Conservation (phyloP, 2,329 filamentous ascomycete species). For the Biscogniauxia sp. region DNA sequence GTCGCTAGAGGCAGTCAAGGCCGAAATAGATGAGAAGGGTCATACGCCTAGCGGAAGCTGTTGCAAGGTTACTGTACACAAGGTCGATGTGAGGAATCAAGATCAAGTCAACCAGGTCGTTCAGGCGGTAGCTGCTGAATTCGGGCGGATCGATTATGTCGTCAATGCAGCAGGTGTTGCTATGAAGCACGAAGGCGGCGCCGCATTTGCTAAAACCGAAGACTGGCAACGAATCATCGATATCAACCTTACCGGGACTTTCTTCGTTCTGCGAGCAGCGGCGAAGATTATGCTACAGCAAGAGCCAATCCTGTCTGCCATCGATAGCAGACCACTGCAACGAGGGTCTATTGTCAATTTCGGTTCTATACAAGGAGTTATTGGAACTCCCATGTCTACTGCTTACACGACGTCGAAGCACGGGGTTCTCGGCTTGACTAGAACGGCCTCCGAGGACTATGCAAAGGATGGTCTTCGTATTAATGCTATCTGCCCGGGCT, state of each 20-base stretch:
- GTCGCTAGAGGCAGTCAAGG: constrained; percentile 14
- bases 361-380: constrained; percentile 36
- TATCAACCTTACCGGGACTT: constrained; percentile 42
- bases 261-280: constrained; percentile 39
- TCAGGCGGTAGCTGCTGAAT: constrained; percentile 24
- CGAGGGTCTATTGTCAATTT: constrained; percentile 36
- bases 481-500: constrained; percentile 36
- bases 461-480: constrained; percentile 39
- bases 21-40: constrained; percentile 20
- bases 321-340: constrained; percentile 34
- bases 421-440: constrained; percentile 36
- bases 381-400: constrained; percentile 34
- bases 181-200: constrained; percentile 37
- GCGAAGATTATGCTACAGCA: constrained; percentile 44
- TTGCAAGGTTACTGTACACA: constrained; percentile 4
- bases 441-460: constrained; percentile 41
- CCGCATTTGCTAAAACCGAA: constrained; percentile 32
- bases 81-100: constrained; percentile 33
- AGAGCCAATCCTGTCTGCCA: constrained; percentile 36
- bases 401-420: constrained; percentile 34
- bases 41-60: constrained; percentile 2
- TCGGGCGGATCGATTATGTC: constrained; percentile 40
- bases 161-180: constrained; percentile 41
- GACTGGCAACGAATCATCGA: constrained; percentile 42
- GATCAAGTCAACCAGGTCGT: constrained; percentile 28